phyloP scores from a whole-genome alignment of 176 grass and related monocot species.

The Musa schizocarpa region DNA sequence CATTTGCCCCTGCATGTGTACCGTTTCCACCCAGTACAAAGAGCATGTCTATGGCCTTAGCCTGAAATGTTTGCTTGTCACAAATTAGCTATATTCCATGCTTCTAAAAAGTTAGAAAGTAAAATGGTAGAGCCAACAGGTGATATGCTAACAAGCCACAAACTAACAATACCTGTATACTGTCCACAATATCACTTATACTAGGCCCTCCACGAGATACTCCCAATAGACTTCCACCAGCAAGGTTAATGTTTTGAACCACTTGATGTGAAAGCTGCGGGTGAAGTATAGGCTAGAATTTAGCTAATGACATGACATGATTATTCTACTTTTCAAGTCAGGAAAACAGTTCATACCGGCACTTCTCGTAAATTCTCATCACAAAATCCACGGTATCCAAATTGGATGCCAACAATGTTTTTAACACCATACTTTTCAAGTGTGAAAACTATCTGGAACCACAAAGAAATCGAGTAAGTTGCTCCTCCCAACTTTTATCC shows the following conservation, averaged over 20 bases:
- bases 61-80: slow-evolving; percentile 19
- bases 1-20: slow-evolving; percentile 85
- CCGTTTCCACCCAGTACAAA: slow-evolving; percentile 98
- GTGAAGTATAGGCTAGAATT: slow-evolving; percentile 17
- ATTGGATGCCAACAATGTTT: slow-evolving; percentile 89
- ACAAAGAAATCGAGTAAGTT: slow-evolving; percentile 5
- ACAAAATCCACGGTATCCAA: slow-evolving; percentile 87
- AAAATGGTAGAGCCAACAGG: background rate
- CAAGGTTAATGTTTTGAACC: slow-evolving; percentile 96
- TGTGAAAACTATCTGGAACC: slow-evolving; percentile 84
- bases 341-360: slow-evolving; percentile 33
- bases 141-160: background rate
- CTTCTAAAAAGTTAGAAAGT: slow-evolving; percentile 14
- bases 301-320: background rate
- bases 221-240: slow-evolving; percentile 86
- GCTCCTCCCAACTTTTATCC: background rate
- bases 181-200: slow-evolving; percentile 82
- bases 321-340: slow-evolving; percentile 1
- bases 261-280: slow-evolving; percentile 66
- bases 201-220: slow-evolving; percentile 85
- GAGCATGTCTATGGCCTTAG: slow-evolving; percentile 79
- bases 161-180: slow-evolving; percentile 60
- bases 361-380: slow-evolving; percentile 82
- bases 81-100: slow-evolving; percentile 4
- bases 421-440: slow-evolving; percentile 89